Evolutionary conservation across 495 filamentous ascomycete genomes (phyloP), one percentile per base, ranked within the genome.

Genomic region (Xylaria intraflava): DNA sequence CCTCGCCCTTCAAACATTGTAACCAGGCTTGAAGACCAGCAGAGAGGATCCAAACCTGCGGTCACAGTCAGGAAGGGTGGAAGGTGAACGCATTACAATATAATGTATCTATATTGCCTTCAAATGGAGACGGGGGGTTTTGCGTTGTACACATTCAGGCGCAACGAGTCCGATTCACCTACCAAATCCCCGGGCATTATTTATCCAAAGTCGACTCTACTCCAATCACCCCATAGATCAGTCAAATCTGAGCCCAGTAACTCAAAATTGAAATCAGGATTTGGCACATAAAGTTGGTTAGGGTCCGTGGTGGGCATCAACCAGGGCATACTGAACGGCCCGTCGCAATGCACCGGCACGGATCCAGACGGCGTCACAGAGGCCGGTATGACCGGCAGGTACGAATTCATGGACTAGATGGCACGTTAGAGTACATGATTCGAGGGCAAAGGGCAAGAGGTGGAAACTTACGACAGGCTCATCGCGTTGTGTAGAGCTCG

Each of bases 201-300:
- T 62, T 45, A 66, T 14, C 42, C 10, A 38, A 60, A 58, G 12
- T 62, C 64, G 29, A 48, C 36, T 23, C 24, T 43, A 8, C 53
- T 53, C 61, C 61, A 68, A 39, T 66, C 63, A 14, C 62, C 65
- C 65, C 65, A 68, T 20, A 68, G 31, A 6, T 65, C 62, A 38
- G 64, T 68, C 14, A 68, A 39, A 33, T 68, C 61, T 11, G 61
- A 62, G 5, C 65, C 65, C 16, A 68, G 51, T 31, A 64, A 42
- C 16, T 68, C 65, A 29, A 68, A 64, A 47, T 59, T 68, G 47
- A 64, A 62, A 16, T 68, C 65, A 16, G 62, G 59, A 52, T 65
- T 68, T 7, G 57, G 55, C 9, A 53, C 51, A 0, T 46, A 44
- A 19, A 64, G 22, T n/a, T 54, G 56, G 30, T 26, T 55, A 26